Conservation (phyloP, 1,284 basidiomycete genomes). For the Fistulina hepatica region DNA sequence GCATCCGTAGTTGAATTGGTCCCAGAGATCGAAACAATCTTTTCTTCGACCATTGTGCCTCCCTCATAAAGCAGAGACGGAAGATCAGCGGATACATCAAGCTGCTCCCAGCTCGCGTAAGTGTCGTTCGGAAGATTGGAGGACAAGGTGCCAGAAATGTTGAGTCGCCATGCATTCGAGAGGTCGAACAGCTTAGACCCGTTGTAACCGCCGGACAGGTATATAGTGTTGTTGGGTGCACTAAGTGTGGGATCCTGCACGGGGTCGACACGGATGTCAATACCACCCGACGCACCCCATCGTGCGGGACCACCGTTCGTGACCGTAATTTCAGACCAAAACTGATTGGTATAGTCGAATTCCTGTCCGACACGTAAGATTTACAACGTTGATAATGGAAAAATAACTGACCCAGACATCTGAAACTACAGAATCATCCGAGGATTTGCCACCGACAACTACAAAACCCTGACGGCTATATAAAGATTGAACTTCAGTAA, state of each 20-base stretch:
- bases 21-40: slow-evolving; percentile 48
- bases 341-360: slow-evolving; percentile 61
- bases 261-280: slow-evolving; percentile 38
- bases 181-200: slow-evolving; percentile 34
- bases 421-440: slow-evolving; percentile 37
- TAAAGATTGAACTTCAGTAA: slow-evolving; percentile 11
- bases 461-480: slow-evolving; percentile 57
- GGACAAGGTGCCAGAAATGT: slow-evolving; percentile 56
- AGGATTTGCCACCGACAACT: slow-evolving; percentile 56
- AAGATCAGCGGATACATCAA: slow-evolving; percentile 28
- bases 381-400: slow-evolving; percentile 1
- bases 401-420: slow-evolving; percentile 56
- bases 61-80: slow-evolving; percentile 37
- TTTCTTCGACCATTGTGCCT: slow-evolving; percentile 41
- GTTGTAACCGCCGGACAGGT: slow-evolving; percentile 55
- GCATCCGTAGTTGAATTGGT: slow-evolving; percentile 37
- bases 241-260: slow-evolving; percentile 33
- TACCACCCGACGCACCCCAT: slow-evolving; percentile 62
- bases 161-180: slow-evolving; percentile 57
- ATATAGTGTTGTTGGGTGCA: slow-evolving; percentile 55
- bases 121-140: slow-evolving; percentile 46
- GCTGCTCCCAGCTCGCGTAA: slow-evolving; percentile 47
- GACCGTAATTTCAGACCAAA: slow-evolving; percentile 53
- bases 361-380: slow-evolving; percentile 33
- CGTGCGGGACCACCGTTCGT: slow-evolving; percentile 45